Conservation (phyloP, 78 protist genomes). For the Dictyostelium capitatum region DNA sequence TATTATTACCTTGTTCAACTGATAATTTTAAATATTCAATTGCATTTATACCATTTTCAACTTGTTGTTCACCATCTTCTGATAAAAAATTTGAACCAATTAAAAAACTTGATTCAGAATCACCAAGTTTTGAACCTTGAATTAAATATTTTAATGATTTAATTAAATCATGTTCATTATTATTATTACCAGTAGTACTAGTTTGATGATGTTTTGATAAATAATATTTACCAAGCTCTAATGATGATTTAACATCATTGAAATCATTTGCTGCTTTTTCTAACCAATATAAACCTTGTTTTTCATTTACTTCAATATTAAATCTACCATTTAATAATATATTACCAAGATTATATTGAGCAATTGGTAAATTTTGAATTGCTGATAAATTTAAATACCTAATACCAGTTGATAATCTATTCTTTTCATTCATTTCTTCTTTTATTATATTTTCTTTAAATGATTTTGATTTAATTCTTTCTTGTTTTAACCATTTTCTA, state of each 20-base stretch:
- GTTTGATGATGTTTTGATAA: not conserved
- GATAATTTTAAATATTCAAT: constrained; percentile 16
- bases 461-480: not conserved
- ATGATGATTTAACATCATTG: constrained; percentile 26
- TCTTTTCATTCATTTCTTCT: not conserved
- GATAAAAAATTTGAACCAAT: constrained; percentile 21
- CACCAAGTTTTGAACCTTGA: constrained; percentile 18
- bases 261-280: constrained; percentile 24
- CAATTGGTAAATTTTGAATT: constrained; percentile 42
- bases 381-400: constrained; percentile 53
- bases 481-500: constrained; percentile 53
- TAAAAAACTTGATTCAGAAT: constrained; percentile 24
- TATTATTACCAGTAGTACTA: too few species aligned
- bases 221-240: constrained; percentile 32
- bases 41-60: not conserved
- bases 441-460: constrained; percentile 23
- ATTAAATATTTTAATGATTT: not conserved
- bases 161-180: not conserved
- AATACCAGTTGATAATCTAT: constrained; percentile 14
- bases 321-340: constrained; percentile 47
- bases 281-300: constrained; percentile 58
- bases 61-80: not conserved
- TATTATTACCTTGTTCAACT: constrained; percentile 34
- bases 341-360: constrained; percentile 45
- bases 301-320: constrained; percentile 15